phyloP scores from a whole-genome alignment of 1,284 basidiomycete genomes.

The Cryptococcus floricola region DNA sequence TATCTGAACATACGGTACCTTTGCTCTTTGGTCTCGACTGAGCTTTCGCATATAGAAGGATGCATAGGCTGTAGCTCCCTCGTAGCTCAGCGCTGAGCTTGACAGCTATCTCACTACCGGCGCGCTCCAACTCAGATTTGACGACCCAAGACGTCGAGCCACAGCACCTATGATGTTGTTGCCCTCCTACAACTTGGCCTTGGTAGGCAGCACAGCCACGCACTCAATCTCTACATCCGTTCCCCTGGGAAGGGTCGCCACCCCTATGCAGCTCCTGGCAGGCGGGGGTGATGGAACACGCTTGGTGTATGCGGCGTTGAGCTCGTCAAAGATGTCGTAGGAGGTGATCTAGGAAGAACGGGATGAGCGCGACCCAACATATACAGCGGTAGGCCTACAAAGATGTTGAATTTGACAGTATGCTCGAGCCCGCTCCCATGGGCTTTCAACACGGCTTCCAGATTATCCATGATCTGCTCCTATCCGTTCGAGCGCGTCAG shows the following conservation, averaged over 20 bases:
- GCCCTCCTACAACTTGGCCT: conserved; percentile 18
- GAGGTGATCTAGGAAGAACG: conserved; percentile 24
- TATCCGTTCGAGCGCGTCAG: conserved; percentile 27
- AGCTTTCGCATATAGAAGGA: too few relatives aligned
- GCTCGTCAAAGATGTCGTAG: conserved; percentile 28
- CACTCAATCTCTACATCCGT: conserved; percentile 64
- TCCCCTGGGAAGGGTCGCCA: conserved; percentile 56
- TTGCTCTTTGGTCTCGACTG: too few relatives aligned
- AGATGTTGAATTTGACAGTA: conserved; percentile 62
- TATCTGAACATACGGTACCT: too few relatives aligned
- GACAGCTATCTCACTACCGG: too few relatives aligned
- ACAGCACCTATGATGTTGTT: background rate
- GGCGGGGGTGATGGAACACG: conserved; percentile 50
- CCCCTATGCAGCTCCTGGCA: conserved; percentile 64
- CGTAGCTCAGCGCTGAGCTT: too few relatives aligned
- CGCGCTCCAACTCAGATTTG: too few relatives aligned
- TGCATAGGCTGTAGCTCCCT: too few relatives aligned
- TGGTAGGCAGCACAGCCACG: conserved; percentile 48
- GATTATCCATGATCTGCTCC: conserved; percentile 59
- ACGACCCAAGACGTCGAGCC: too few relatives aligned
- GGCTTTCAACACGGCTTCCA: conserved; percentile 58
- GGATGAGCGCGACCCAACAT: background rate
- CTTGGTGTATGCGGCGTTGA: conserved; percentile 27
- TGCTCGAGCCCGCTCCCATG: conserved; percentile 59
- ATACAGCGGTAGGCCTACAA: conserved; percentile 43